Percentiles rank a stretch among this genome's conserved stretches.
phyloP scores from a whole-genome alignment of 2,329 filamentous ascomycete species.

The Aureobasidium mangrovei region DNA sequence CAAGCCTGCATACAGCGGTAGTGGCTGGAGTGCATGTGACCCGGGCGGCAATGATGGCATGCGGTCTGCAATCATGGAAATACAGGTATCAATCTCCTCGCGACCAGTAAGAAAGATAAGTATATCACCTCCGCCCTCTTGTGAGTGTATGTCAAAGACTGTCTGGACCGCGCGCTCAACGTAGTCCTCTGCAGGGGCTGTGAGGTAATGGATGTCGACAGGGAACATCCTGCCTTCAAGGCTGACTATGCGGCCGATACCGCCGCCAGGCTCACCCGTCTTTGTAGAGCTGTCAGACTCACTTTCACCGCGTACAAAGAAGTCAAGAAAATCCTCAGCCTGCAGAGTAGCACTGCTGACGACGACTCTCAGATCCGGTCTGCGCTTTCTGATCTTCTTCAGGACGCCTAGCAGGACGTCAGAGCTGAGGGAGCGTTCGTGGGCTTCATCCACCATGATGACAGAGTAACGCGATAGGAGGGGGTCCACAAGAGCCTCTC shows the following conservation, averaged over 20 bases:
- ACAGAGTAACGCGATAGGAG: slow-evolving; percentile 84
- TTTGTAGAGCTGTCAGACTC: neutral
- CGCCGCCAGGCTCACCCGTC: slow-evolving; percentile 19
- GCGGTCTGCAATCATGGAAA: slow-evolving; percentile 71
- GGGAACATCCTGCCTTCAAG: slow-evolving; percentile 83
- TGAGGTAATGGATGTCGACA: slow-evolving; percentile 76
- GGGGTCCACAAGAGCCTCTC: slow-evolving; percentile 89
- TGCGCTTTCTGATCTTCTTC: slow-evolving; percentile 77
- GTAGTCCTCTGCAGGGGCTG: slow-evolving; percentile 74
- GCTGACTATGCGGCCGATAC: slow-evolving; percentile 60
- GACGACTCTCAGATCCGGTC: slow-evolving; percentile 76
- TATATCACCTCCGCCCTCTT: slow-evolving; percentile 76
- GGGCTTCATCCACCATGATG: slow-evolving; percentile 96
- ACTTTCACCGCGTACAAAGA: slow-evolving; percentile 53
- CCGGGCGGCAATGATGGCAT: slow-evolving; percentile 53
- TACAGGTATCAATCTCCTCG: slow-evolving; percentile 78
- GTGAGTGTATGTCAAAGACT: slow-evolving; percentile 77
- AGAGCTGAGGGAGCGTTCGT: slow-evolving; percentile 86
- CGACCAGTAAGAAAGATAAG: slow-evolving; percentile 85
- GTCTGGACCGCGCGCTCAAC: slow-evolving; percentile 73
- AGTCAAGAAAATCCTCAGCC: slow-evolving; percentile 73
- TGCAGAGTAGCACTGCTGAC: slow-evolving; percentile 91
- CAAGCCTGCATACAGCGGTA: slow-evolving; percentile 84
- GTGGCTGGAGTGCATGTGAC: slow-evolving; percentile 52
- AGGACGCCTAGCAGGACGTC: slow-evolving; percentile 83